A percentile compares a stretch with the other conserved stretches of the same genome.
phyloP scores from a whole-genome alignment of 1,284 basidiomycete species.

The Cutaneotrichosporon sp. region DNA sequence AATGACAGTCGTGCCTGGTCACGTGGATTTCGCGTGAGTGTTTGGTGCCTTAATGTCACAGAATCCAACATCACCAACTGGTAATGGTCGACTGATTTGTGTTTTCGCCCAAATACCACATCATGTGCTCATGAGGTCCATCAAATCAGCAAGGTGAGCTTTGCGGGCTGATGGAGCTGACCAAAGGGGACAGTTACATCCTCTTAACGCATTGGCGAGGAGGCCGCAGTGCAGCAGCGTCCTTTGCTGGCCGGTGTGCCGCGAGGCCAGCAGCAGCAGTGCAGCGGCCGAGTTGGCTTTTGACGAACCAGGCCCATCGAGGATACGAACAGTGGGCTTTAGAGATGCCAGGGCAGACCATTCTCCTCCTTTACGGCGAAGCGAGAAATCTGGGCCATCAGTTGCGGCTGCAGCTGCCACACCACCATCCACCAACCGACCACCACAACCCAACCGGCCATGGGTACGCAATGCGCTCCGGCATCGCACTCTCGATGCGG shows the following conservation, averaged over 20 bases:
- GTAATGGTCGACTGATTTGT: too few species aligned
- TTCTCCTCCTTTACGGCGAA: too few species aligned
- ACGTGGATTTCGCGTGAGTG: too few species aligned
- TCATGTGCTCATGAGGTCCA: background rate
- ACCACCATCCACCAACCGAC: background rate
- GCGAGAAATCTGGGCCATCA: too few species aligned
- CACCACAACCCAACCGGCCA: background rate
- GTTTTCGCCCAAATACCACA: background rate
- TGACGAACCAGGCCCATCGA: background rate
- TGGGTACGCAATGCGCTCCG: background rate
- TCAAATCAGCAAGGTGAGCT: background rate
- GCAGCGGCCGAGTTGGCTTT: background rate
- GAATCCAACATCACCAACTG: too few species aligned
- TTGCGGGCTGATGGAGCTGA: background rate
- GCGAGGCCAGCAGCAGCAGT: slow-evolving; percentile 2
- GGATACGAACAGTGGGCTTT: background rate
- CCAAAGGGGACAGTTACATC: background rate
- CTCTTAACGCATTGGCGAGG: background rate
- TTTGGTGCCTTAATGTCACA: too few species aligned
- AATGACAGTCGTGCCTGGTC: too few species aligned
- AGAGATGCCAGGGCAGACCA: too few species aligned
- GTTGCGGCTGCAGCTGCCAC: background rate
- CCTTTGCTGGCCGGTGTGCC: slow-evolving; percentile 5
- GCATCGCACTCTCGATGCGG: background rate
- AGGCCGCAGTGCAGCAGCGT: slow-evolving; percentile 4